These are phyloP conservation scores for Sarocladium strictum DNA, from an alignment of 2,329 filamentous ascomycete species.

Conservation along the genomic window DNA sequence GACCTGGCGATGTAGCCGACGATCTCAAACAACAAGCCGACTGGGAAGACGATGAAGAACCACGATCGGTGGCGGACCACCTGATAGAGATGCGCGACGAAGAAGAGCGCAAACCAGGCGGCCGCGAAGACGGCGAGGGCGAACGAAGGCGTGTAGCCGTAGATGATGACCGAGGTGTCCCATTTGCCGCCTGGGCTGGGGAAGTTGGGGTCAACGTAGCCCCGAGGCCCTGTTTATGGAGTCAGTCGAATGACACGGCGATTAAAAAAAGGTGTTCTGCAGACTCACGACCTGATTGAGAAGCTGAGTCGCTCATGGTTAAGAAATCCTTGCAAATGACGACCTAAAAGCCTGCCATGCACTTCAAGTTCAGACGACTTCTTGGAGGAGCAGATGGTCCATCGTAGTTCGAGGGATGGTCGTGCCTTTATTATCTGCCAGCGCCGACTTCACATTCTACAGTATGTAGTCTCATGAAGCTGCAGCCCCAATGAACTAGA, in stretches of 20 bases:
- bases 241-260: not conserved
- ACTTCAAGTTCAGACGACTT: not conserved
- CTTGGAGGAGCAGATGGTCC: not conserved
- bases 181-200: constrained; percentile 38
- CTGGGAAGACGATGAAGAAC: constrained; percentile 39
- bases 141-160: constrained; percentile 43
- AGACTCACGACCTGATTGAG: not conserved
- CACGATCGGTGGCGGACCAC: constrained; percentile 32
- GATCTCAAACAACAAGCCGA: constrained; percentile 41
- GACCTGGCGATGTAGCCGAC: constrained; percentile 43
- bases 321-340: too few species aligned
- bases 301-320: not conserved
- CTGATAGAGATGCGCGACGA: constrained; percentile 30
- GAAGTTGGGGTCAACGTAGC: constrained; percentile 47
- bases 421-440: too few species aligned
- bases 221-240: constrained; percentile 14
- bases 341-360: constrained; percentile 1
- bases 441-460: too few species aligned
- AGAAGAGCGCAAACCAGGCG: constrained; percentile 35
- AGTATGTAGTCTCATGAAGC: too few species aligned
- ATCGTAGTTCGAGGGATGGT: too few species aligned
- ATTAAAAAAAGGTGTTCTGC: too few species aligned
- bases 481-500: too few species aligned
- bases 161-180: constrained; percentile 44
- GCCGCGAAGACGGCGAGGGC: constrained; percentile 36